These are phyloP conservation scores for Yamadazyma mexicana DNA, from an alignment of 1,139 yeast species.

Conservation along the genomic window DNA sequence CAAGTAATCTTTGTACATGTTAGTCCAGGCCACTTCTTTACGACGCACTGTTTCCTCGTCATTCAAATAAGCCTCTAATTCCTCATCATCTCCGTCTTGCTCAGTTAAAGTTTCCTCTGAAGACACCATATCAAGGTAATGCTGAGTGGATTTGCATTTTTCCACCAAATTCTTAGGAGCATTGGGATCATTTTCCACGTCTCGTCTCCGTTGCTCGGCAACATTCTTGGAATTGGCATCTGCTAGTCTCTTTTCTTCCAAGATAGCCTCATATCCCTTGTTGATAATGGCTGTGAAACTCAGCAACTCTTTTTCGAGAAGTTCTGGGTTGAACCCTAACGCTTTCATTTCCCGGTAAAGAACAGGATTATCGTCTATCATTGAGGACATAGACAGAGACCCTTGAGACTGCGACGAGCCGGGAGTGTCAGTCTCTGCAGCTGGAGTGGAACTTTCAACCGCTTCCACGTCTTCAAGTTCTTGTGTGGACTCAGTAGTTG, in stretches of 20 bases:
- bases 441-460: no score
- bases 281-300: conserved; percentile 5
- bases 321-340: conserved; percentile 4
- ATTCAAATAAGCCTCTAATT: conserved; percentile 60
- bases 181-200: conserved; percentile 21
- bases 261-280: conserved; percentile 4
- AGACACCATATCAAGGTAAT: conserved; percentile 51
- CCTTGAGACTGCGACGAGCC: no score
- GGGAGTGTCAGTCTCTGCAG: no score
- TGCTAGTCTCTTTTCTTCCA: background rate
- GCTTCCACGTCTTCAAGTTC: no score
- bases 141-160: conserved; percentile 55
- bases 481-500: no score
- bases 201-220: conserved; percentile 20
- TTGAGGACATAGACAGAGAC: background rate
- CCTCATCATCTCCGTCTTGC: conserved; percentile 74
- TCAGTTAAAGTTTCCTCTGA: conserved; percentile 60
- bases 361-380: background rate
- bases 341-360: conserved; percentile 4
- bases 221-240: conserved; percentile 4
- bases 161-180: conserved; percentile 55
- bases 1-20: conserved; percentile 81
- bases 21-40: conserved; percentile 88
- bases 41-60: conserved; percentile 57
- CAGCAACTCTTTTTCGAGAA: conserved; percentile 5